Conservation (phyloP, 345 rosid genomes). For the Citrus maxima region DNA sequence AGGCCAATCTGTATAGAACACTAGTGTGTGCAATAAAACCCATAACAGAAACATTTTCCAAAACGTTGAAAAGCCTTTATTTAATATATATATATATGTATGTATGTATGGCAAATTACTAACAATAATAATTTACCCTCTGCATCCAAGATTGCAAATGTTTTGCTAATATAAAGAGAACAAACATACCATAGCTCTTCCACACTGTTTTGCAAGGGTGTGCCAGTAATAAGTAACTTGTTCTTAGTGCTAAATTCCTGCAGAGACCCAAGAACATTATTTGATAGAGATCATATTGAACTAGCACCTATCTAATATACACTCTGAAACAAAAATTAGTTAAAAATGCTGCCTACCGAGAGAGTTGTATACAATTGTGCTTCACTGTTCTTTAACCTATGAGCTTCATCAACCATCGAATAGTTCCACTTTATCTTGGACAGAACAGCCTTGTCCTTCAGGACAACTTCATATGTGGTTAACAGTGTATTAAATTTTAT, state of each 20-base stretch:
- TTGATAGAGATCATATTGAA: constrained; percentile 17
- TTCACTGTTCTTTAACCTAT: constrained; percentile 95
- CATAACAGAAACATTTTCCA: not conserved
- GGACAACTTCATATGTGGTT: constrained; percentile 97
- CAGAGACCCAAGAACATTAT: constrained; percentile 10
- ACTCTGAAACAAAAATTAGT: constrained; percentile 2
- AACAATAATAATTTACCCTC: not conserved
- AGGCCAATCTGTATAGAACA: not conserved
- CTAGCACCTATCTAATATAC: constrained; percentile 6
- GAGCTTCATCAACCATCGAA: constrained; percentile 99
- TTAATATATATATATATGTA: not conserved
- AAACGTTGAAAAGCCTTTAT: not conserved
- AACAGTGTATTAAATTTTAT: constrained; percentile 82
- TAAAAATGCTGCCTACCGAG: constrained; percentile 43
- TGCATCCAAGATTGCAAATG: not conserved
- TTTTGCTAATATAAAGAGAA: constrained; percentile 3
- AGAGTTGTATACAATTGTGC: constrained; percentile 97
- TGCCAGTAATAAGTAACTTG: constrained; percentile 96
- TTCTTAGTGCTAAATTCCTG: constrained; percentile 99
- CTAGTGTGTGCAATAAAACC: not conserved
- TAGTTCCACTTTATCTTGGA: constrained; percentile 97
- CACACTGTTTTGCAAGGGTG: constrained; percentile 97
- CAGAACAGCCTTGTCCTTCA: constrained; percentile 90
- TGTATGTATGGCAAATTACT: not conserved
- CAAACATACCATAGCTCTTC: constrained; percentile 91